Base-by-base conservation (phyloP, 1,139 yeast species). In the Pichia inconspicua region DNA sequence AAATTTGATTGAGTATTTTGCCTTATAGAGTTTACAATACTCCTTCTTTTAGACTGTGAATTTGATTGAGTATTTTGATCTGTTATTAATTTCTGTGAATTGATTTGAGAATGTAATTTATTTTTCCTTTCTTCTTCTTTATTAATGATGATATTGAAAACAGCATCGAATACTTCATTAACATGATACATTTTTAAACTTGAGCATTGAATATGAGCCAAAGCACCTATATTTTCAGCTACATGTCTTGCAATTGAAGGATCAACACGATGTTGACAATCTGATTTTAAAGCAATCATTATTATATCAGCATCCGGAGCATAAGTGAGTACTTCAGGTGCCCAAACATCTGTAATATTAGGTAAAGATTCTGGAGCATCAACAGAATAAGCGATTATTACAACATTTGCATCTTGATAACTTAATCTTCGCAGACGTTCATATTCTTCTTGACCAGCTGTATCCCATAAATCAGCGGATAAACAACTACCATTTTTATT, bases 381-480 rank as follows among this genome's bases (percentile, higher is more conserved):
- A 31, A 87, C 72, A 1, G 94, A 73, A 65, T 86, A 89, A 52
- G 96, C 89, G 10, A 88, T 71, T 53, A 89, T 69, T 25, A 88
- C 66, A 2, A 88, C 67, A 63, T 87, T 86, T 4, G 83, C 89
- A 56, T 85, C 95, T 10, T 92, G 89, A 63, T 89, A 89, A 51
- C 87, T 78, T 49, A 89, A 71, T 10, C 96, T 94, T 55, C 97
- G 71, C 52, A 88, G 69, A 49, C 96, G 68, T 64, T 85, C 95
- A 63, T 87, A 88, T 64, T 87, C 95, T 66, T 88, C 96, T 66
- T 88, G 96, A 4, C 96, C 96, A 0, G 96, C 96, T 0, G 97
- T 88, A 65, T 90, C 97, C 28, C 65, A 61, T 85, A 92, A 60
- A 87, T 70, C 67, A 80, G 94, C 50, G 0, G 82, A 75, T n/a